A percentile compares a stretch with the other conserved stretches of the same genome.
phyloP scores from a whole-genome alignment of 441 rosid genomes.

The Erodium moschatum region DNA sequence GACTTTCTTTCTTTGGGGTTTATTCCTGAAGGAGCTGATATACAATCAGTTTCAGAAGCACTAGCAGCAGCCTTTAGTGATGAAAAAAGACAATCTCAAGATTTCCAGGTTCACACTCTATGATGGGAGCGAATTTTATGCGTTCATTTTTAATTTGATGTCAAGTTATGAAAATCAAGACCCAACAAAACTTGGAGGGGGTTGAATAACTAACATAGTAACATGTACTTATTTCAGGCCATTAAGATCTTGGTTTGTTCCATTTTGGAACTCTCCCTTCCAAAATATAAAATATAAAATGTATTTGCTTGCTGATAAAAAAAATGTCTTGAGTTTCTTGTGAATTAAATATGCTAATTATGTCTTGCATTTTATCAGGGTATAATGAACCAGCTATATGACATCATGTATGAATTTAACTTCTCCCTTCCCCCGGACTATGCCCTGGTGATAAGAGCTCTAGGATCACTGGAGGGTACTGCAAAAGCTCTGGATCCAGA shows the following conservation, averaged over 20 bases:
- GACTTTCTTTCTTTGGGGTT: constrained; percentile 98
- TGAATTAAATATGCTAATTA: constrained; percentile 2
- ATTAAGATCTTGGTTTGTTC: neutral
- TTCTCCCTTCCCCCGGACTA: constrained; percentile 95
- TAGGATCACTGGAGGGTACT: constrained; percentile 94
- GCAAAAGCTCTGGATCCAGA: constrained; percentile 89
- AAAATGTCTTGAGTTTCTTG: neutral
- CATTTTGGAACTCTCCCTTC: too few relatives aligned
- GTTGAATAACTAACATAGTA: neutral
- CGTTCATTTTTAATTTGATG: constrained; percentile 1
- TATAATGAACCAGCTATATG: constrained; percentile 72
- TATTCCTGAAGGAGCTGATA: constrained; percentile 84
- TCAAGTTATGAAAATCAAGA: neutral
- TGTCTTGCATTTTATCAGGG: constrained; percentile 41
- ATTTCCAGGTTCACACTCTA: constrained; percentile 65
- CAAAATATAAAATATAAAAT: too few relatives aligned
- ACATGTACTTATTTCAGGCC: neutral
- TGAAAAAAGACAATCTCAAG: constrained; percentile 64
- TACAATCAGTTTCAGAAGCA: constrained; percentile 70
- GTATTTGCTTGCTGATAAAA: too few relatives aligned
- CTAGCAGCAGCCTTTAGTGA: constrained; percentile 69
- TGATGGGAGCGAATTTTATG: neutral
- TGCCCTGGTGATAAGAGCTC: constrained; percentile 91
- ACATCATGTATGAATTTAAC: constrained; percentile 86
- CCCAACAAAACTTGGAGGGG: neutral